A percentile compares a stretch with the other conserved stretches of the same genome.
phyloP scores from a whole-genome alignment of 169 alveolate species.

The Amoebophrya sp. region DNA sequence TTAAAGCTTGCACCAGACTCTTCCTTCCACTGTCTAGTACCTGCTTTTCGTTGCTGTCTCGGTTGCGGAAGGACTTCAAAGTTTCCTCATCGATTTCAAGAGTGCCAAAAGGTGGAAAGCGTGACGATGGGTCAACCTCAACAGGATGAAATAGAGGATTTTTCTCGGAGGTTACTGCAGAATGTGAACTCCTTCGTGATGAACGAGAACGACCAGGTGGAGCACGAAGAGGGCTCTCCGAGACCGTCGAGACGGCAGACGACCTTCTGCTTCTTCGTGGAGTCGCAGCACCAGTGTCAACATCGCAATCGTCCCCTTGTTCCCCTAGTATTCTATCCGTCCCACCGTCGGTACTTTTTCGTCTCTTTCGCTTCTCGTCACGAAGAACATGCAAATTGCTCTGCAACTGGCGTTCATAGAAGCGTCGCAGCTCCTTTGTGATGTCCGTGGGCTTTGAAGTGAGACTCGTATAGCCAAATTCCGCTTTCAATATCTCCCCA shows the following conservation, averaged over 20 bases:
- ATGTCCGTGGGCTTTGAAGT: not conserved
- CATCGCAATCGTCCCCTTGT: too few relatives aligned
- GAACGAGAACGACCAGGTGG: too few relatives aligned
- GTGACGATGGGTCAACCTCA: too few relatives aligned
- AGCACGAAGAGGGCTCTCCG: too few relatives aligned
- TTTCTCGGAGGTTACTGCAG: too few relatives aligned
- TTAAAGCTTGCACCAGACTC: not conserved
- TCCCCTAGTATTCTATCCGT: too few relatives aligned
- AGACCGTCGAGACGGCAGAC: too few relatives aligned
- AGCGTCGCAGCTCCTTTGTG: not conserved
- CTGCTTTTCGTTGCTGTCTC: not conserved
- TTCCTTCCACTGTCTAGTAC: not conserved
- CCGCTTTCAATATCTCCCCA: not conserved
- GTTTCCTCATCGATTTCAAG: not conserved
- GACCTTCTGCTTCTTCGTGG: too few relatives aligned
- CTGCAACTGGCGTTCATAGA: not conserved
- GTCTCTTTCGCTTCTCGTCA: not conserved
- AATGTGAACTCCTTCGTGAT: too few relatives aligned
- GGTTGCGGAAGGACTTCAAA: not conserved
- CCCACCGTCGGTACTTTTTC: not conserved
- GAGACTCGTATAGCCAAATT: not conserved
- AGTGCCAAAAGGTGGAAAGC: not conserved
- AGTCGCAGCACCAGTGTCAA: too few relatives aligned
- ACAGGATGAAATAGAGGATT: too few relatives aligned
- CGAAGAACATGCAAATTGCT: not conserved